Evolutionary conservation across 2,329 filamentous ascomycete genomes (phyloP).

Genomic region (Colletotrichum cereale): DNA sequence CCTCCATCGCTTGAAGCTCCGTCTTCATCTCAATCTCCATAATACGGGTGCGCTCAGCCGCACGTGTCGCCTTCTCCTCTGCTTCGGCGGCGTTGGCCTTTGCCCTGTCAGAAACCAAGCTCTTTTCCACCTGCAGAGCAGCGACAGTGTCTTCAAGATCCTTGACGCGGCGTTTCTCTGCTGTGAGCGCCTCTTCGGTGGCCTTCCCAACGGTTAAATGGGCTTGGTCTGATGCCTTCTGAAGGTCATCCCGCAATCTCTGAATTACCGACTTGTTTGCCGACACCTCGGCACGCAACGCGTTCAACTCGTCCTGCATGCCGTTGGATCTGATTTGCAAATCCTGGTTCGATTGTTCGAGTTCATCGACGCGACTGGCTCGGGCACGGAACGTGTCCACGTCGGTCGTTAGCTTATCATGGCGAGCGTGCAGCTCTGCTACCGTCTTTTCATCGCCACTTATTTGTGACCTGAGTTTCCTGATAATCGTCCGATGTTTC

Average conservation of each 20-base stretch:
- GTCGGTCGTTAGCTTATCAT: conserved; percentile 70
- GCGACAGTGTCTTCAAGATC: conserved; percentile 69
- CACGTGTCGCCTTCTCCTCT: conserved; percentile 78
- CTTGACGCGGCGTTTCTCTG: conserved; percentile 66
- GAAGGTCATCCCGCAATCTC: conserved; percentile 77
- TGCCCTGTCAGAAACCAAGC: conserved; percentile 73
- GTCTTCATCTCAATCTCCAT: conserved; percentile 82
- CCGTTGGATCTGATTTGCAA: conserved; percentile 46
- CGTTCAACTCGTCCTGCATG: conserved; percentile 60
- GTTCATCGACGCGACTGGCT: conserved; percentile 62
- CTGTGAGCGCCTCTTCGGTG: conserved; percentile 75
- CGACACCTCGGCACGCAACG: conserved; percentile 72
- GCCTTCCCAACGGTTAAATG: conserved; percentile 76
- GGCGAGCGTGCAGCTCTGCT: conserved; percentile 68
- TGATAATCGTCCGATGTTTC: conserved; percentile 84
- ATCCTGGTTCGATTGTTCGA: conserved; percentile 63
- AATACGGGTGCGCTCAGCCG: conserved; percentile 76
- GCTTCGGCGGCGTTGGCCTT: conserved; percentile 78
- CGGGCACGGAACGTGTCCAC: conserved; percentile 59
- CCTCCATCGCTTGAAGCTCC: conserved; percentile 84
- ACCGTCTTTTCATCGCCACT: conserved; percentile 75
- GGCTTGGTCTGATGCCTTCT: conserved; percentile 74
- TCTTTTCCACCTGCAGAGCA: conserved; percentile 83
- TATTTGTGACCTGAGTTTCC: conserved; percentile 79
- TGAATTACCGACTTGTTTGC: conserved; percentile 74